A percentile compares a stretch with the other conserved stretches of the same genome.
Conservation (phyloP, 345 rosid genomes). For the Salix brachista region DNA sequence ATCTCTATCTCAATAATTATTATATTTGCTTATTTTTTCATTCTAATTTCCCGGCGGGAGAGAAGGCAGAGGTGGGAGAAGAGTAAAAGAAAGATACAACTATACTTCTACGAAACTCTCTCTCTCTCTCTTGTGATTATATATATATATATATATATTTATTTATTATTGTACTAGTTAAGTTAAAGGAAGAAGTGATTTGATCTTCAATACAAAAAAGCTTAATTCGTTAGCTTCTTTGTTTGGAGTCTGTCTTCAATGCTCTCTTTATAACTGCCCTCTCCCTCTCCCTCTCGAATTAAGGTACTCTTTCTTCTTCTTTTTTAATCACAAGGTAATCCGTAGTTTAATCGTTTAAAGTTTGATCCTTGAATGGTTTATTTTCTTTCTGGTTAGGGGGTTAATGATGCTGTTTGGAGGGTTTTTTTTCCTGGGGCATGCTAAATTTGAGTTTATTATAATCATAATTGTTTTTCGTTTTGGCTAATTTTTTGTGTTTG, state of each 20-base stretch:
- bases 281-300: neutral
- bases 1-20: neutral
- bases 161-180: neutral
- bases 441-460: neutral
- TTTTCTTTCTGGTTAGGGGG: neutral
- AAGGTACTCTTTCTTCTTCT: neutral
- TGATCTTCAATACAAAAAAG: neutral
- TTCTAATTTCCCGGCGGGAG: conserved; percentile 70
- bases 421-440: neutral
- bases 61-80: conserved; percentile 54
- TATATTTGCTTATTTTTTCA: neutral
- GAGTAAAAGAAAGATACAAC: conserved; percentile 76
- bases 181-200: neutral
- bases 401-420: neutral
- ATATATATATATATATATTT: no score
- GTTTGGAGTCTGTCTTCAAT: neutral
- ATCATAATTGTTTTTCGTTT: neutral
- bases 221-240: neutral
- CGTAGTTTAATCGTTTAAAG: neutral
- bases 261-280: neutral
- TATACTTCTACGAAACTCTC: conserved; percentile 74
- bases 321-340: neutral
- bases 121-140: conserved; percentile 4
- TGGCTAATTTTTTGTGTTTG: neutral
- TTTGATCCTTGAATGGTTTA: neutral